Evolutionary conservation across 345 rosid genomes (phyloP), one percentile per base, ranked within the genome.

Genomic region (Nasturtium officinale): DNA sequence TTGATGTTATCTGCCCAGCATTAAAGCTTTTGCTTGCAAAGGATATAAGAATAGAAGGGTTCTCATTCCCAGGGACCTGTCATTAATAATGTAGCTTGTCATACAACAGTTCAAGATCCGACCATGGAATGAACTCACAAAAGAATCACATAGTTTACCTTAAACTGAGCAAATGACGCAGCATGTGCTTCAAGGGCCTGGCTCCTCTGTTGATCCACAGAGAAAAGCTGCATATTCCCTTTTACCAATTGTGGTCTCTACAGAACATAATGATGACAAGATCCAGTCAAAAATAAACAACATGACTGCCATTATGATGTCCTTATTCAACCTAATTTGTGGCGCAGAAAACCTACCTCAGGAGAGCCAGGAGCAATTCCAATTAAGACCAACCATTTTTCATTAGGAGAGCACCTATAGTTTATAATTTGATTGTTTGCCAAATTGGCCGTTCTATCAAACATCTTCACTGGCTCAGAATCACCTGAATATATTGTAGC

Each of bases 101-200:
- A 77, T 42, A 42, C 69, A 65, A 71, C 35, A 51, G 21, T 42
- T 70, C 21, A 66, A 58, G 58, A 71, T 67, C 47, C 59, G 23
- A 55, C 17, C 65, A 67, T 48, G 20, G 43, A 35, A 53, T 61
- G 30, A 59, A 61, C 6, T 18, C 20, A 54, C 55, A 42, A 67
- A 47, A 4, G 32, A 33, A 67, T 30, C 35, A 48, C 48, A 67
- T 17, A 40, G 51, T 58, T 76, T 42, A 92, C 99, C 82, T 92
- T 95, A 62, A 86, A 87, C 59, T 87, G 91, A 48, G 98, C 99
- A 81, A 90, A 95, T 71, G 99, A 83, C 7, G 98, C 98, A 83
- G 99, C 98, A 87, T 96, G 99, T 26, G 99, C 99, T 85, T 96
- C 99, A 75, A 96, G 96, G 38, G 97, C 98, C 84, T 96, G 99